Base-by-base conservation (phyloP, 768 basidiomycete species). In the Lactifluus piperatus region DNA sequence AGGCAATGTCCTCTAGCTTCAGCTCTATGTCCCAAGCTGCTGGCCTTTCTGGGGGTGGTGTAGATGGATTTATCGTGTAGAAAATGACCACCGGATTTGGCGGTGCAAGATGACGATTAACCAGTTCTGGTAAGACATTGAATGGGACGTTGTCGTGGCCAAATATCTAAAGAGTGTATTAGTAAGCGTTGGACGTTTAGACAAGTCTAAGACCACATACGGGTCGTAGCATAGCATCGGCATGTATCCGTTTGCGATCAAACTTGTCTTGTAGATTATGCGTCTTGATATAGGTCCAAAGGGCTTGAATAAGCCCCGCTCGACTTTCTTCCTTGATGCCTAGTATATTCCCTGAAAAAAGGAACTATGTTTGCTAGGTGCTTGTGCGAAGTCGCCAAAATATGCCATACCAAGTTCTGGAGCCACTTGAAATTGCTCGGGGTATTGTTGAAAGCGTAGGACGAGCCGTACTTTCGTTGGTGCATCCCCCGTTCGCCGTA, bases 231-330 rank as follows among this genome's bases (percentile, higher is more conserved):
- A 76, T 77, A 13, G 83, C 86, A 65, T 92, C 90, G 2, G 83
- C 77, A 11, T 81, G 80, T 52, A 92, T 81, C 51, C 82, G 70
- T 39, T 84, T 79, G 56, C 89, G 76, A 70, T 92, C 89, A 0
- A 81, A 80, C 64, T 91, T 91, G 71, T 92, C 91, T 71, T 92
- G 90, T 18, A 94, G 73, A 26, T 83, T 81, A 64, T 92, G 78
- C 14, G 85, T 74, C 69, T 94, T 95, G 73, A 97, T 88, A 65
- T 94, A 93, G 67, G 88, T 90, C 94, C 94, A 98, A 11, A 97
- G 69, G 0, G 88, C 81, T 56, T 91, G 85, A 18, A 95, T 79
- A 18, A 91, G 81, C 6, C 87, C 90, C 24, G 86, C 75, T 29
- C 91, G 81, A 36, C 88, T 91, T 29, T 91, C 92, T 68, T 97